phyloP scores from a whole-genome alignment of 768 basidiomycete genomes.

The Lactifluus echinatus region DNA sequence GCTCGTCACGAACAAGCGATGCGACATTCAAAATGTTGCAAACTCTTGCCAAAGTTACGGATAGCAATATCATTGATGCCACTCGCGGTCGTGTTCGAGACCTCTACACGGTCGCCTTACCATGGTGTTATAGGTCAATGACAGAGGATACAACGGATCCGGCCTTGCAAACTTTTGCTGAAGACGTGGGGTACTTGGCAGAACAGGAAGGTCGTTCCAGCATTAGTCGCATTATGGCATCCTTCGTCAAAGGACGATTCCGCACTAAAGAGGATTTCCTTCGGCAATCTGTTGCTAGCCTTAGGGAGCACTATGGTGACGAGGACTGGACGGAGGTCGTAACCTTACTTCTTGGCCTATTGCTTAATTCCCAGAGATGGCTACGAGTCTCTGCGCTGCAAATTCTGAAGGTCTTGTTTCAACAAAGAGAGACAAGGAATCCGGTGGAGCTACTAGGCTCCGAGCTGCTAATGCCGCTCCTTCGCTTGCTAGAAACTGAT shows the following conservation, averaged over 20 bases:
- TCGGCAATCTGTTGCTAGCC: slow-evolving; percentile 74
- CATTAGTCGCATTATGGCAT: slow-evolving; percentile 81
- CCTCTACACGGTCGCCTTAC: slow-evolving; percentile 72
- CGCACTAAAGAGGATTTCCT: slow-evolving; percentile 90
- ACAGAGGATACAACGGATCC: slow-evolving; percentile 49
- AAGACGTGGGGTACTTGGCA: slow-evolving; percentile 64
- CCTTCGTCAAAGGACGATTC: slow-evolving; percentile 81
- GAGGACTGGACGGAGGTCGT: slow-evolving; percentile 75
- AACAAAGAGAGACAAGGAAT: slow-evolving; percentile 70
- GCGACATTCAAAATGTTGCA: slow-evolving; percentile 63
- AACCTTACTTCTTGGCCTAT: slow-evolving; percentile 76
- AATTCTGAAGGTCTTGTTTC: slow-evolving; percentile 81
- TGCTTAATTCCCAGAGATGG: slow-evolving; percentile 78
- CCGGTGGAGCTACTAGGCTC: slow-evolving; percentile 69
- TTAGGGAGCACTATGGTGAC: slow-evolving; percentile 76
- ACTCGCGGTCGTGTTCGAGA: slow-evolving; percentile 69
- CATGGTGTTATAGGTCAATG: slow-evolving; percentile 84
- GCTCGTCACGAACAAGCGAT: slow-evolving; percentile 63
- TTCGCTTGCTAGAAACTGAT: slow-evolving; percentile 83
- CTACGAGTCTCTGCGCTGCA: slow-evolving; percentile 76
- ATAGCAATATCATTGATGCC: slow-evolving; percentile 60
- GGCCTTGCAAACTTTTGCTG: slow-evolving; percentile 58
- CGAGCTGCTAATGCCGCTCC: slow-evolving; percentile 83
- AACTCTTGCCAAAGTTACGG: slow-evolving; percentile 49
- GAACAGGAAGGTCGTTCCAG: slow-evolving; percentile 63